A percentile compares a stretch with the other conserved stretches of the same genome.
Evolutionary conservation across 2,329 filamentous ascomycete species (phyloP).

Genomic region (Alternaria arborescens): DNA sequence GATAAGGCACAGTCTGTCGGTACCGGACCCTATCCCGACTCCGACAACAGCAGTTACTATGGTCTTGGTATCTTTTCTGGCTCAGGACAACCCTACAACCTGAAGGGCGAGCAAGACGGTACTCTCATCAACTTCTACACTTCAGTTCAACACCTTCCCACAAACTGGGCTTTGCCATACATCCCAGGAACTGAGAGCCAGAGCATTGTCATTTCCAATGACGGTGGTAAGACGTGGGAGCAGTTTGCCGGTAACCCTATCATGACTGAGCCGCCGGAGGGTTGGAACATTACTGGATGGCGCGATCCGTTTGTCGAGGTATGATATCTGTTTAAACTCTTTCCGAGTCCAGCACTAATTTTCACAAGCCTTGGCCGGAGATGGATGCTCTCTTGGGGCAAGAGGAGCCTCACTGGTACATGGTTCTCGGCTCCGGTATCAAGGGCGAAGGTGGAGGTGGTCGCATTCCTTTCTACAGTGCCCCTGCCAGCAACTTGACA

Average conservation of each 20-base stretch:
- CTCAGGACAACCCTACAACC: slow-evolving; percentile 59
- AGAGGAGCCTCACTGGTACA: slow-evolving; percentile 56
- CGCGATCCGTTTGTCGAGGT: slow-evolving; percentile 42
- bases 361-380: slow-evolving; percentile 54
- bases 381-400: slow-evolving; percentile 55
- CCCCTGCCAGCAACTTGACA: slow-evolving; percentile 55
- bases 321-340: background rate
- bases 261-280: slow-evolving; percentile 53
- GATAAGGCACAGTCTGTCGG: slow-evolving; percentile 51
- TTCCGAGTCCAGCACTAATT: background rate
- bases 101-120: slow-evolving; percentile 57
- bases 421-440: slow-evolving; percentile 58
- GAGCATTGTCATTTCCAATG: slow-evolving; percentile 55
- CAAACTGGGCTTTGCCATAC: slow-evolving; percentile 57
- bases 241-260: slow-evolving; percentile 58
- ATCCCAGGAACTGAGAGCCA: slow-evolving; percentile 57
- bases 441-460: slow-evolving; percentile 57
- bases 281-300: slow-evolving; percentile 57
- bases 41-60: slow-evolving; percentile 55
- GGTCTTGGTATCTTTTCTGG: slow-evolving; percentile 63
- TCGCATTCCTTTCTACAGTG: slow-evolving; percentile 58
- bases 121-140: slow-evolving; percentile 60
- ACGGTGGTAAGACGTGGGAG: slow-evolving; percentile 59
- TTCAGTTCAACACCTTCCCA: slow-evolving; percentile 56
- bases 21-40: slow-evolving; percentile 47